Base-by-base conservation (phyloP, 345 rosid species). In the Citrus trifoliata region DNA sequence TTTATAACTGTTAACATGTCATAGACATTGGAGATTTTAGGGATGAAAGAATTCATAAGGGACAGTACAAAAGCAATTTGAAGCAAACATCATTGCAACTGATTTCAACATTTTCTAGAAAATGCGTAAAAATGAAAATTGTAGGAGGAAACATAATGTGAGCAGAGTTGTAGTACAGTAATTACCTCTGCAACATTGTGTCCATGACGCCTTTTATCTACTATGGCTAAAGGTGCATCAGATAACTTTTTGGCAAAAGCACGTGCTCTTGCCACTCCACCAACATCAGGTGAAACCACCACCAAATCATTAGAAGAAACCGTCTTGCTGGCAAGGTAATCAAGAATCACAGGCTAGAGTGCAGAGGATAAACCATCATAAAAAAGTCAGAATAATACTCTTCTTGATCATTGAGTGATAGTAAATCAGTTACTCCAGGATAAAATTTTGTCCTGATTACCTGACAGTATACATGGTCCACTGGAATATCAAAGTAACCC, bases 231-330 rank as follows among this genome's bases (percentile, higher is more conserved):
- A 30, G 99, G 99, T 10, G 99, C 99, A 83, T 93, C 98, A 1
- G 97, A 93, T 72, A 95, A 80, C 68, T 93, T 95, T 83, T 95
- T 95, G 24, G 99, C 97, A 82, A 95, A 95, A 72, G 98, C 89
- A 18, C 98, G 98, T 78, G 99, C 99, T 67, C 99, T 88, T n/a
- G 99, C 99, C 59, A 93, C 98, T 78, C 99, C 99, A 74, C 99
- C 99, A 77, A 95, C 99, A 81, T 95, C 99, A 79, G 99, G 99
- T 37, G 99, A 95, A 84, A 95, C 99, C 73, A 95, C 99, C 51
- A 95, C 98, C 83, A 95, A 82, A 81, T 93, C 99, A 80, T 86
- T 89, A 14, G 93, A 88, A 76, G 87, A 83, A 80, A 95, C 89
- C 13, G 85, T 86, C 92, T 95, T 95, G 88, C 99, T 95, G 32